Conservation (phyloP, 805 yeast genomes). For the Priceomyces carsonii region DNA sequence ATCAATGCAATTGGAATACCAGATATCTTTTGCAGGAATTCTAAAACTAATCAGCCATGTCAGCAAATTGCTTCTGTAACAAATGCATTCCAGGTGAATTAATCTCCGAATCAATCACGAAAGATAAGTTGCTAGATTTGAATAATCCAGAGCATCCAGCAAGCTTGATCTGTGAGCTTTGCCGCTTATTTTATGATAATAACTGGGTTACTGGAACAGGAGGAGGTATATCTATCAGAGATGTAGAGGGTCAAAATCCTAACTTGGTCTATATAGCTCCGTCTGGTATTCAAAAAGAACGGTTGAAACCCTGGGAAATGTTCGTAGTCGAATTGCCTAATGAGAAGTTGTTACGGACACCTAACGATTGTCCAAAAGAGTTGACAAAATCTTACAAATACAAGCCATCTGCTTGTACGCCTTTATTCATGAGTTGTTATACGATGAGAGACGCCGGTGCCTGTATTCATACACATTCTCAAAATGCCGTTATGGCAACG, state of each 20-base stretch:
- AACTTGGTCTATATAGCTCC: conserved; percentile 78
- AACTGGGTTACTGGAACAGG: conserved; percentile 97
- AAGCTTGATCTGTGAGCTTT: conserved; percentile 77
- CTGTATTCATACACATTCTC: conserved; percentile 93
- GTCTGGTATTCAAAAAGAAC: conserved; percentile 94
- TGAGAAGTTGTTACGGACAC: conserved; percentile 56
- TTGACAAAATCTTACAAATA: conserved; percentile 43
- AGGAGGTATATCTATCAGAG: conserved; percentile 84
- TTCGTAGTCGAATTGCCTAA: conserved; percentile 67
- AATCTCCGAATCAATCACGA: background rate
- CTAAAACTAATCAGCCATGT: no score
- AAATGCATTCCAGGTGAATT: background rate
- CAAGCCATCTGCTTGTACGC: conserved; percentile 95
- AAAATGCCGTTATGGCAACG: conserved; percentile 80
- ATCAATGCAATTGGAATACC: no score
- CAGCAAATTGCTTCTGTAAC: conserved; percentile 5
- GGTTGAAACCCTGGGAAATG: conserved; percentile 78
- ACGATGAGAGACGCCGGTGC: conserved; percentile 77
- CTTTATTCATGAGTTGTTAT: conserved; percentile 76
- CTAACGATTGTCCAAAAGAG: conserved; percentile 44
- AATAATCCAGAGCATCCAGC: conserved; percentile 67
- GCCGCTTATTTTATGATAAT: conserved; percentile 71
- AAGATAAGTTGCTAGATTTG: conserved; percentile 4
- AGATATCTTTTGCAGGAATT: no score
- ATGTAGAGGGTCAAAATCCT: conserved; percentile 41